Conservation (phyloP, 352 stramenopile genomes). For the Phytophthora ohioensis region DNA sequence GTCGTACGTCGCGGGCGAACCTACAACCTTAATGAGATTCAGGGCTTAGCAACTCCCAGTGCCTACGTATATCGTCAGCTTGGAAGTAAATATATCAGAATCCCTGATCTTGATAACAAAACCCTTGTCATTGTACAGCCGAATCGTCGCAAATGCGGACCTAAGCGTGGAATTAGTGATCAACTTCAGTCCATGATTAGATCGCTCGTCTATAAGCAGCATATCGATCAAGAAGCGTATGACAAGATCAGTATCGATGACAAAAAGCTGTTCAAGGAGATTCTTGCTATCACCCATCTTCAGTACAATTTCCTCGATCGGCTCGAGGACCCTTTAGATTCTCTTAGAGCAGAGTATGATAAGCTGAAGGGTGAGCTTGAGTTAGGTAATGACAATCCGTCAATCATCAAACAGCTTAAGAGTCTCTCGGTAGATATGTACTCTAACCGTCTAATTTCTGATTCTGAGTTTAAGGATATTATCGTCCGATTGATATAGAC, state of each 20-base stretch:
- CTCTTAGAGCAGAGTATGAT: constrained; percentile 12
- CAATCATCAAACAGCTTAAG: background rate
- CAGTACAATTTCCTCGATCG: constrained; percentile 15
- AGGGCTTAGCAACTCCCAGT: too few species aligned
- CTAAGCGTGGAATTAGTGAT: constrained; percentile 20
- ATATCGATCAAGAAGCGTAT: constrained; percentile 21
- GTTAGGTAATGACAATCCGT: constrained; percentile 1
- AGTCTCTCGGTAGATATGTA: too few species aligned
- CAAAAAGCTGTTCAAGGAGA: constrained; percentile 21
- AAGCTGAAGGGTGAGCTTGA: constrained; percentile 16
- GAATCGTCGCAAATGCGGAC: constrained; percentile 12
- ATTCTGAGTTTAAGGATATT: too few species aligned
- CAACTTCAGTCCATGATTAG: constrained; percentile 19
- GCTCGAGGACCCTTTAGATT: constrained; percentile 6
- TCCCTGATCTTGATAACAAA: constrained; percentile 17
- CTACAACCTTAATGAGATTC: constrained; percentile 27
- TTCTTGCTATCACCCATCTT: constrained; percentile 13
- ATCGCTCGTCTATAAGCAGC: constrained; percentile 13
- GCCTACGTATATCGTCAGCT: too few species aligned
- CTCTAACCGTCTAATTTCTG: too few species aligned
- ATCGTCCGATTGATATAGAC: too few species aligned
- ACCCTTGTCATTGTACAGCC: constrained; percentile 17
- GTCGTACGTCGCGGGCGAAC: constrained; percentile 12
- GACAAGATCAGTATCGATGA: constrained; percentile 30
- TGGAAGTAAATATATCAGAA: constrained; percentile 10